phyloP scores from a whole-genome alignment of 495 filamentous ascomycete species.

The Tetracladium setigerum region DNA sequence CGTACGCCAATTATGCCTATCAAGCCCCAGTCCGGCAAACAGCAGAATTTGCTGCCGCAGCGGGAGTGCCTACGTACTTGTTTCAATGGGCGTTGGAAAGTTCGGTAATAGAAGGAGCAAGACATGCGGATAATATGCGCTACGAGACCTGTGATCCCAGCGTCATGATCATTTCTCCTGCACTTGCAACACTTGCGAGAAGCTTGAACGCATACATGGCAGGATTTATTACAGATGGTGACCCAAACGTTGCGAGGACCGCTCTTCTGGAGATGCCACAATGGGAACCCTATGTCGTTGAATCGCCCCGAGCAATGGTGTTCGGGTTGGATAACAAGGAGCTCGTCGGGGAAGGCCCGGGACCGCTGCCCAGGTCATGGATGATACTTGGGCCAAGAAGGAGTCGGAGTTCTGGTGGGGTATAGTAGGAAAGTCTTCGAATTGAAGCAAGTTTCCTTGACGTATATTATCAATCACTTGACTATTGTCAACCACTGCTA shows the following conservation, averaged over 20 bases:
- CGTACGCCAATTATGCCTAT: conserved; percentile 61
- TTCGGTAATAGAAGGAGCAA: conserved; percentile 39
- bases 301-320: conserved; percentile 29
- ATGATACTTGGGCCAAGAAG: conserved; percentile 35
- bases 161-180: conserved; percentile 29
- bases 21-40: conserved; percentile 58
- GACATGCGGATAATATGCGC: conserved; percentile 52
- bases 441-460: too few relatives aligned
- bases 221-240: conserved; percentile 45
- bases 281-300: conserved; percentile 12
- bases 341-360: conserved; percentile 35
- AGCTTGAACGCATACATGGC: conserved; percentile 49
- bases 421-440: too few relatives aligned
- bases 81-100: conserved; percentile 52
- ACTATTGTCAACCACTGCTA: too few relatives aligned
- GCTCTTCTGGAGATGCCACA: neutral
- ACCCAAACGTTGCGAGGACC: conserved; percentile 36
- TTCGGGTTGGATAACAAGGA: conserved; percentile 61
- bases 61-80: conserved; percentile 39
- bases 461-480: too few relatives aligned
- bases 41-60: conserved; percentile 38
- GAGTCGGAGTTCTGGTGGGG: conserved; percentile 55
- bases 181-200: conserved; percentile 40
- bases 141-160: conserved; percentile 47
- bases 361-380: conserved; percentile 32